phyloP scores from a whole-genome alignment of 75 land plant species.

The Larix kaempferi region DNA sequence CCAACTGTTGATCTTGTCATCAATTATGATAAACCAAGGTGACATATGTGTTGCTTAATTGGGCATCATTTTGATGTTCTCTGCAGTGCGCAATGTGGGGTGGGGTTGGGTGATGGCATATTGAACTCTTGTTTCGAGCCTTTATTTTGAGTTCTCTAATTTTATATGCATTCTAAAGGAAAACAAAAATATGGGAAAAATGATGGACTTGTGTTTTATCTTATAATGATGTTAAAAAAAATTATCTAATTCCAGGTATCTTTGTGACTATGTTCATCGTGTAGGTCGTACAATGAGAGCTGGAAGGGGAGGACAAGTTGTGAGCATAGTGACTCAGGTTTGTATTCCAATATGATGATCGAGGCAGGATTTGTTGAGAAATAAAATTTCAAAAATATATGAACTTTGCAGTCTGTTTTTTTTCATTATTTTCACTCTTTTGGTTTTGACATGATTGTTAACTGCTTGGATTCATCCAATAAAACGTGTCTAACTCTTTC shows the following conservation, averaged over 20 bases:
- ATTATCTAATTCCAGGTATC: constrained; percentile 35
- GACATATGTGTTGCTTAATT: neutral
- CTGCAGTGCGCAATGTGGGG: neutral
- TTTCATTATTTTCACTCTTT: no score
- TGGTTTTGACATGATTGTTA: no score
- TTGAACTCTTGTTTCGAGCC: neutral
- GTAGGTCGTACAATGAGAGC: constrained; percentile 98
- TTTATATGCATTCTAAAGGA: neutral
- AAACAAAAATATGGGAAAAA: no score
- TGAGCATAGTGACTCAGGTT: constrained; percentile 87
- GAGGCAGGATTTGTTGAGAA: neutral
- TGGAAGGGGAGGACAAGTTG: constrained; percentile 87
- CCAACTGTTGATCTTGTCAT: constrained; percentile 97
- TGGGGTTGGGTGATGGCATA: neutral
- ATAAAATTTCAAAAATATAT: no score
- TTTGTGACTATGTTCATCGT: constrained; percentile 92
- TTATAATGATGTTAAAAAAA: neutral
- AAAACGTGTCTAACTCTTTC: no score
- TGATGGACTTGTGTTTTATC: neutral
- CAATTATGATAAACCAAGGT: constrained; percentile 99
- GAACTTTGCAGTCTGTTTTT: no score
- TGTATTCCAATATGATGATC: neutral
- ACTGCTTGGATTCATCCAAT: no score
- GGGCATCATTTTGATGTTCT: neutral
- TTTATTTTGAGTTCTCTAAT: neutral